Conservation (phyloP, 768 basidiomycete species). For the Amanita pallidorosea region DNA sequence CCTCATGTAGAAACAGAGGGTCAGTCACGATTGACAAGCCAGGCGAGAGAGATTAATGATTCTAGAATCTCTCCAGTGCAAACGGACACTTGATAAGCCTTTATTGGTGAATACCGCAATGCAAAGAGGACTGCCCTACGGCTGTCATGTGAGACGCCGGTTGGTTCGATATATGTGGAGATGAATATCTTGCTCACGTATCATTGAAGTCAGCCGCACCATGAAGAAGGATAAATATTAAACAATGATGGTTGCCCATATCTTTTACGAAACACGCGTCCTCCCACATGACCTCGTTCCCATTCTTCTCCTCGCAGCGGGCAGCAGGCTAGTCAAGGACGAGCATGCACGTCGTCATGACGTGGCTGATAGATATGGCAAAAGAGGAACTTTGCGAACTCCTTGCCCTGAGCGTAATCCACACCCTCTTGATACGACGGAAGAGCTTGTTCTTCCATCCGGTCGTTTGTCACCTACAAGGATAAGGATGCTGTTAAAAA, state of each 20-base stretch:
- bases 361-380: conserved; percentile 98
- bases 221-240: too few relatives aligned
- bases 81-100: too few relatives aligned
- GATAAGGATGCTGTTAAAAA: conserved; percentile 75
- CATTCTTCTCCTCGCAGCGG: conserved; percentile 73
- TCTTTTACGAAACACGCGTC: conserved; percentile 84
- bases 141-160: too few relatives aligned
- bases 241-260: conserved; percentile 82
- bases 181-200: too few relatives aligned
- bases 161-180: too few relatives aligned
- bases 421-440: conserved; percentile 40
- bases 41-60: too few relatives aligned
- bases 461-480: conserved; percentile 83
- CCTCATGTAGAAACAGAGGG: too few relatives aligned
- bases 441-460: conserved; percentile 21
- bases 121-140: too few relatives aligned
- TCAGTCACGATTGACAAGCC: too few relatives aligned
- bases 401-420: conserved; percentile 55
- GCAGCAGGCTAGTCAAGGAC: conserved; percentile 68
- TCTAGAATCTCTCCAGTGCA: too few relatives aligned
- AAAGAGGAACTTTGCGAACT: conserved; percentile 73
- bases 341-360: conserved; percentile 81
- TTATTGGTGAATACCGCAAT: too few relatives aligned
- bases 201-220: too few relatives aligned
- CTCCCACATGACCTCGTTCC: conserved; percentile 82